These are phyloP conservation scores for Komagataella pastoris DNA, from an alignment of 805 yeast species.

Conservation along the genomic window DNA sequence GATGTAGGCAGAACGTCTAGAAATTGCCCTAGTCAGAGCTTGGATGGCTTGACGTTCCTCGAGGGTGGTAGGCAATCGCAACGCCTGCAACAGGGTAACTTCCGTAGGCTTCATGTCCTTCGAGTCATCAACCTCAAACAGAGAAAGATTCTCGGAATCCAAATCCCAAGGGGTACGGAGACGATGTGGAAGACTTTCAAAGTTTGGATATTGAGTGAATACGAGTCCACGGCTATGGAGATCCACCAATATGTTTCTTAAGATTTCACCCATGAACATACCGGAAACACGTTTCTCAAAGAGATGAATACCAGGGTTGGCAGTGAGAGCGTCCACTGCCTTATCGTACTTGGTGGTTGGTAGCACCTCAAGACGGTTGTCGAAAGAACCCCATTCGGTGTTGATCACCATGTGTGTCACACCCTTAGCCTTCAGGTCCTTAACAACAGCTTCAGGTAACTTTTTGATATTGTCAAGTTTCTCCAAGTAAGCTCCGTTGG, in stretches of 20 bases:
- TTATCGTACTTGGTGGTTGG: conserved; percentile 74
- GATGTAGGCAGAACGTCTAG: conserved; percentile 80
- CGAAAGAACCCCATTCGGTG: conserved; percentile 98
- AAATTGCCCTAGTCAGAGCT: conserved; percentile 60
- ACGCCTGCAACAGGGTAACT: conserved; percentile 47
- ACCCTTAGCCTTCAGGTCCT: conserved; percentile 25
- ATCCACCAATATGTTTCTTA: conserved; percentile 63
- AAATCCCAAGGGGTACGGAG: conserved; percentile 65
- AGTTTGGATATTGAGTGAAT: conserved; percentile 35
- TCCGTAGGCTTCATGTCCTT: conserved; percentile 59
- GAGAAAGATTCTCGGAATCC: conserved; percentile 74
- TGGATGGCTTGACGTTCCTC: conserved; percentile 71
- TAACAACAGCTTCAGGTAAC: conserved; percentile 34
- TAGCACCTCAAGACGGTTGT: conserved; percentile 60
- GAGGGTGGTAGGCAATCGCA: conserved; percentile 54
- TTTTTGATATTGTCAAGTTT: conserved; percentile 61
- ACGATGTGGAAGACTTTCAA: conserved; percentile 41
- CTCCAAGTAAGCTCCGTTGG: conserved; percentile 92
- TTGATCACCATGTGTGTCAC: conserved; percentile 72
- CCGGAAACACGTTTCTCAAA: conserved; percentile 90
- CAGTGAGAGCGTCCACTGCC: conserved; percentile 54
- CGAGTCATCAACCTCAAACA: conserved; percentile 76
- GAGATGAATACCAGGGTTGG: conserved; percentile 80
- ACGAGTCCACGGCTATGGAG: conserved; percentile 45
- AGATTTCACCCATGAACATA: conserved; percentile 84